Percentiles rank a stretch among this genome's conserved stretches.
phyloP scores from a whole-genome alignment of 306 rosid species.

The Morella rubra region DNA sequence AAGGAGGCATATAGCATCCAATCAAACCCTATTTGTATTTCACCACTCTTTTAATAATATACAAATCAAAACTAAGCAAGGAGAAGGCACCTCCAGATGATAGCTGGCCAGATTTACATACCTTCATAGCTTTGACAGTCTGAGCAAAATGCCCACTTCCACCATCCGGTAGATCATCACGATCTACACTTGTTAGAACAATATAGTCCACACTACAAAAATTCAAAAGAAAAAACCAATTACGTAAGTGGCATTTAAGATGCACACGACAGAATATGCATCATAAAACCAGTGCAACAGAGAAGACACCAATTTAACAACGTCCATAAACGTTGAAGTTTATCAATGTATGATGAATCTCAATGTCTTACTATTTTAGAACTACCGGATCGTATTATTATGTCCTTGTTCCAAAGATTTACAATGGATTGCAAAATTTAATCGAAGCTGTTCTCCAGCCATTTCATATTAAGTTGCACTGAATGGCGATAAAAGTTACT shows the following conservation, averaged over 20 bases:
- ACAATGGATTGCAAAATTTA: background rate
- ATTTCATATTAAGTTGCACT: too few relatives aligned
- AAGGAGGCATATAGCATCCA: slow-evolving; percentile 15
- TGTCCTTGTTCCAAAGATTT: background rate
- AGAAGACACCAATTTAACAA: background rate
- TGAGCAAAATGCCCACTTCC: slow-evolving; percentile 96
- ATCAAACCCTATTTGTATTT: slow-evolving; percentile 1
- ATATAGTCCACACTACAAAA: slow-evolving; percentile 77
- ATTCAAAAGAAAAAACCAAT: background rate
- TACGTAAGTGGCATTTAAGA: background rate
- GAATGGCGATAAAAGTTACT: too few relatives aligned
- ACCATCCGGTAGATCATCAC: slow-evolving; percentile 97
- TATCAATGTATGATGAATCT: background rate
- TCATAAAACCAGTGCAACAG: background rate
- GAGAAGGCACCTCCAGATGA: slow-evolving; percentile 20
- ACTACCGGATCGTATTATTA: background rate
- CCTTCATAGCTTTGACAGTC: slow-evolving; percentile 93
- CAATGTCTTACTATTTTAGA: background rate
- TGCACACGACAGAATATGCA: background rate
- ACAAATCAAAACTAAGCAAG: background rate
- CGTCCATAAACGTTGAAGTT: background rate
- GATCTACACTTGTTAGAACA: slow-evolving; percentile 91
- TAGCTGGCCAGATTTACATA: slow-evolving; percentile 20
- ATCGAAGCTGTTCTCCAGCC: too few relatives aligned
- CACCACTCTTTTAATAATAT: background rate